Percentiles rank a stretch among this genome's conserved stretches.
phyloP scores from a whole-genome alignment of 306 rosid species.

The Prinsepia uniflora region DNA sequence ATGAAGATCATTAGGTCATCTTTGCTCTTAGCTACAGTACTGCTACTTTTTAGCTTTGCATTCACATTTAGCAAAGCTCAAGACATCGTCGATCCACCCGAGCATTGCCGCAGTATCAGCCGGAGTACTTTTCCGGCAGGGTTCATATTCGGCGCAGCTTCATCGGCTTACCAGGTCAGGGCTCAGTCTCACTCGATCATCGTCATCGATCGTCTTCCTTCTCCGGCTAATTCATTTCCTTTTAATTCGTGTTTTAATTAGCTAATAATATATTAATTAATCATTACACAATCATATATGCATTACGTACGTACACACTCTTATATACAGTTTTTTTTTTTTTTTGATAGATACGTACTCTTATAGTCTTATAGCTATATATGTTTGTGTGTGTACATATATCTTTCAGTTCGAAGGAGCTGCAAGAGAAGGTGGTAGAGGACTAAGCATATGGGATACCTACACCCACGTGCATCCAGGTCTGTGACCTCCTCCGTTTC shows the following conservation, averaged over 20 bases:
- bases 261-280: too few species aligned
- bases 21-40: not conserved
- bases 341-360: too few species aligned
- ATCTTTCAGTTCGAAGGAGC: not conserved
- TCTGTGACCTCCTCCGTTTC: not conserved
- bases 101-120: conserved; percentile 21
- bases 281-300: not conserved
- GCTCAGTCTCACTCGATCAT: too few species aligned
- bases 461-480: not conserved
- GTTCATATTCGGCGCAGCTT: conserved; percentile 11
- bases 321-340: too few species aligned
- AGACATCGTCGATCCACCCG: not conserved
- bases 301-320: not conserved
- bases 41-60: not conserved
- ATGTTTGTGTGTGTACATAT: too few species aligned
- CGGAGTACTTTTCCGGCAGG: conserved; percentile 16
- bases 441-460: not conserved
- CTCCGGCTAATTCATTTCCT: not conserved
- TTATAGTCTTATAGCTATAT: too few species aligned
- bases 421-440: not conserved
- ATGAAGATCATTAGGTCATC: not conserved
- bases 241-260: too few species aligned
- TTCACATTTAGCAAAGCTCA: not conserved
- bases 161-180: conserved; percentile 8
- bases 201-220: too few species aligned